Evolutionary conservation across 2,329 filamentous ascomycete species (phyloP).

Genomic region (Penicillium sp.): DNA sequence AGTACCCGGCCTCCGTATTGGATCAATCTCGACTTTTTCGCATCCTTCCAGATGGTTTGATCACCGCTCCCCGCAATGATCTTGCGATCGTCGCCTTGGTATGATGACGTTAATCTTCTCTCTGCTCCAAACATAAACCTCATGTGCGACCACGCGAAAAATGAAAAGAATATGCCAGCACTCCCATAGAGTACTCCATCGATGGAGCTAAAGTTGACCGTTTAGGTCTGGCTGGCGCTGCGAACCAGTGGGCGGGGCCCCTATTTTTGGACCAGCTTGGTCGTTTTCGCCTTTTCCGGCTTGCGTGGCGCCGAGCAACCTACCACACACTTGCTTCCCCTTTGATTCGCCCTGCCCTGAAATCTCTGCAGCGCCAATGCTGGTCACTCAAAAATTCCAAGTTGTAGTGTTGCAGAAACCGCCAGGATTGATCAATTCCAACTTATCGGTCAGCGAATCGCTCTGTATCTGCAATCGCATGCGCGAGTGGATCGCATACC

Average conservation of each 20-base stretch:
- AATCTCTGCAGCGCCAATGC: neutral
- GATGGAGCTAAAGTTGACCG: neutral
- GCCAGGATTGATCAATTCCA: neutral
- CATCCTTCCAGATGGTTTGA: neutral
- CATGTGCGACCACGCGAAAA: no score
- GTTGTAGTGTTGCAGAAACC: neutral
- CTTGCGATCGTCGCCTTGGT: neutral
- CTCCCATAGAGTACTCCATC: no score
- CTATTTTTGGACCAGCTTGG: neutral
- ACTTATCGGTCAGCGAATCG: neutral
- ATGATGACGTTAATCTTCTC: neutral
- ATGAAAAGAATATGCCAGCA: no score
- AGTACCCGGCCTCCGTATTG: neutral
- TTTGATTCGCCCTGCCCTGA: neutral
- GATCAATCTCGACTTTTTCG: neutral
- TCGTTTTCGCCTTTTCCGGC: neutral
- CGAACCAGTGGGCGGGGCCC: neutral
- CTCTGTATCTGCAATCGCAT: neutral
- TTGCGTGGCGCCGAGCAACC: neutral
- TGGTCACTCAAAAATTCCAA: neutral
- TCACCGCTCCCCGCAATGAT: slow-evolving; percentile 1
- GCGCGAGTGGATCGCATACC: neutral
- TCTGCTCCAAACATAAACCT: no score
- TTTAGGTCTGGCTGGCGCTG: neutral
- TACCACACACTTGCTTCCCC: neutral